Conservation (phyloP, 2,329 filamentous ascomycete species). For the Ophiostoma australiae region DNA sequence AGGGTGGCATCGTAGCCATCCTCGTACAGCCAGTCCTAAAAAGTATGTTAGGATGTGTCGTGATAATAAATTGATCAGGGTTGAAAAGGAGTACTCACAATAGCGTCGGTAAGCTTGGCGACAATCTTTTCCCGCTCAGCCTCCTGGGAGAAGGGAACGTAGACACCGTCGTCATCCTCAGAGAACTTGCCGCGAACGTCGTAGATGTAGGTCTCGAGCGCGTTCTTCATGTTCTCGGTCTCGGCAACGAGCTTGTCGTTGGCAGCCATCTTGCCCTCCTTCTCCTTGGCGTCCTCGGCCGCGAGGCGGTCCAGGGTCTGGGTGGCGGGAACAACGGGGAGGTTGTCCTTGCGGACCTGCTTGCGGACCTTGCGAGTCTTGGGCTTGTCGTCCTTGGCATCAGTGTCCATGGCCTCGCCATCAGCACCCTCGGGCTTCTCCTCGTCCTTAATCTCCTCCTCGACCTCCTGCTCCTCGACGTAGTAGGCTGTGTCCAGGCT, state of each 20-base stretch:
- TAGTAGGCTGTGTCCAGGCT: constrained; percentile 98
- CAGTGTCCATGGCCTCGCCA: constrained; percentile 70
- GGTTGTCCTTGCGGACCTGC: constrained; percentile 94
- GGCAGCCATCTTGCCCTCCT: constrained; percentile 87
- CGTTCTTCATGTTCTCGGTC: constrained; percentile 99
- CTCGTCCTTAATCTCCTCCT: constrained; percentile 56
- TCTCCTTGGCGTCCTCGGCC: constrained; percentile 69
- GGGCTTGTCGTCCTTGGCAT: constrained; percentile 52
- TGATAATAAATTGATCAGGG: background rate
- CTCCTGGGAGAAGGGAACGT: constrained; percentile 26
- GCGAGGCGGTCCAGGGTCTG: constrained; percentile 65
- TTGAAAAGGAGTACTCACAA: background rate
- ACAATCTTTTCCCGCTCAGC: constrained; percentile 57
- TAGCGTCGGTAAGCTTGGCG: constrained; percentile 69
- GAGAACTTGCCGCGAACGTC: constrained; percentile 77
- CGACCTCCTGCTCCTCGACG: constrained; percentile 94
- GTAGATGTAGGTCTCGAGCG: constrained; percentile 96
- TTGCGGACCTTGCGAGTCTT: constrained; percentile 98
- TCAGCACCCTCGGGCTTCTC: constrained; percentile 27
- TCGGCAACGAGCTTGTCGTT: constrained; percentile 98
- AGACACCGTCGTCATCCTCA: constrained; percentile 21
- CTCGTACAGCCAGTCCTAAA: constrained; percentile 85
- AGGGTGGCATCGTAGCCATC: constrained; percentile 94
- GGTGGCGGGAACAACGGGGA: constrained; percentile 80
- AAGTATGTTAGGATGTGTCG: background rate